phyloP scores from a whole-genome alignment of 2,329 filamentous ascomycete species.

The Thielaviopsis punctulata region DNA sequence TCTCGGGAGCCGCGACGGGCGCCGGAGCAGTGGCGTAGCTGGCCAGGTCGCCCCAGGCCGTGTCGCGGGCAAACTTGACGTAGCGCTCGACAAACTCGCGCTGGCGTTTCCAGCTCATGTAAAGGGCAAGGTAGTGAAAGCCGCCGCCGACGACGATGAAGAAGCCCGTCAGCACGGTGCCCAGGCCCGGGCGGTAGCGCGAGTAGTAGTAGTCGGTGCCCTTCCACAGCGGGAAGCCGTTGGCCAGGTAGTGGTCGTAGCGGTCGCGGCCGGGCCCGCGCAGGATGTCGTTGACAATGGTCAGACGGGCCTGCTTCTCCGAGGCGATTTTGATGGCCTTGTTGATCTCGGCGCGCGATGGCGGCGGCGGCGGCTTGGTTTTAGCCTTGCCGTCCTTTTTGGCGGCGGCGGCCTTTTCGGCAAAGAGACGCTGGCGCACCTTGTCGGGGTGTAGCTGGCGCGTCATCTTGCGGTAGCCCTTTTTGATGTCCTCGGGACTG shows the following conservation, averaged over 20 bases:
- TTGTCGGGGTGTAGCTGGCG: conserved; percentile 84
- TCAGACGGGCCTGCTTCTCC: conserved; percentile 68
- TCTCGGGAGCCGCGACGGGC: conserved; percentile 20
- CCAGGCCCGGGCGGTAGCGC: conserved; percentile 78
- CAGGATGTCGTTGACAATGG: conserved; percentile 72
- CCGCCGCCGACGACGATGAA: conserved; percentile 71
- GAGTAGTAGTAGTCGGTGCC: conserved; percentile 97
- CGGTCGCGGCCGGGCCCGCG: conserved; percentile 64
- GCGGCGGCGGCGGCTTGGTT: conserved; percentile 53
- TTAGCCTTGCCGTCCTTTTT: conserved; percentile 21
- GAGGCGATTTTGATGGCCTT: conserved; percentile 64
- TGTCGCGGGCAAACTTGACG: conserved; percentile 71
- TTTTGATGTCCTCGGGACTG: conserved; percentile 74
- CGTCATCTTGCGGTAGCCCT: conserved; percentile 82
- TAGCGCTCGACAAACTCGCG: conserved; percentile 82
- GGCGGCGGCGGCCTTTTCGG: conserved; percentile 43
- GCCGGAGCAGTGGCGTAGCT: conserved; percentile 27
- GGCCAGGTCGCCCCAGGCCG: conserved; percentile 79
- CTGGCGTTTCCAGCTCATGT: conserved; percentile 78
- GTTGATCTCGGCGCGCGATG: conserved; percentile 57
- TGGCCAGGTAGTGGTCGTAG: conserved; percentile 84
- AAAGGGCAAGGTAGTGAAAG: conserved; percentile 71
- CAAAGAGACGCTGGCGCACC: conserved; percentile 66
- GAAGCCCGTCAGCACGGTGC: conserved; percentile 64
- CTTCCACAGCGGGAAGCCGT: conserved; percentile 93